These are phyloP conservation scores for Cavenderia fasciculata DNA, from an alignment of 78 protist genomes.

Conservation along the genomic window DNA sequence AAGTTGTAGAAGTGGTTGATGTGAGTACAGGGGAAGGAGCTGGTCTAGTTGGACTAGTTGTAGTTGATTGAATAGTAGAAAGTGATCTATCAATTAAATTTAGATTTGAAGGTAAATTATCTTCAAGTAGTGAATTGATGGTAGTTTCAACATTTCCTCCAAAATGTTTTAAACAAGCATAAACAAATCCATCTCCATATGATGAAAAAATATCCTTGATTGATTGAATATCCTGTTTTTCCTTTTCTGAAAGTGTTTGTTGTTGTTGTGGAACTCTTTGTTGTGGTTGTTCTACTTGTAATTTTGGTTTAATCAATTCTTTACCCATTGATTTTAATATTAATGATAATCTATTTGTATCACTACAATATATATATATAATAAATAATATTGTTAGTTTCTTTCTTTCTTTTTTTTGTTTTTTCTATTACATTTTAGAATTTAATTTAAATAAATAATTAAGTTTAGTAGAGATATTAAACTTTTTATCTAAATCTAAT, in stretches of 20 bases:
- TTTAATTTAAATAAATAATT: too few species aligned
- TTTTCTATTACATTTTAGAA: too few species aligned
- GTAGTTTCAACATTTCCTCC: conserved; percentile 43
- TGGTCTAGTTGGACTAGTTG: not conserved
- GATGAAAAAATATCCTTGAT: conserved; percentile 32
- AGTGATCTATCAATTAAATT: conserved; percentile 28
- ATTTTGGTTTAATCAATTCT: conserved; percentile 15
- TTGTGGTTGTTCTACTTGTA: not conserved
- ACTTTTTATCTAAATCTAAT: conserved; percentile 35
- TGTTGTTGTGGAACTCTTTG: conserved; percentile 2
- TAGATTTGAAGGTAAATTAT: conserved; percentile 33
- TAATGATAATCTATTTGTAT: not conserved
- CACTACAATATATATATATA: too few species aligned
- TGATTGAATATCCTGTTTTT: conserved; percentile 13
- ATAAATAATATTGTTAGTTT: too few species aligned
- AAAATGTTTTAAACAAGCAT: conserved; percentile 29
- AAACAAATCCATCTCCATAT: conserved; percentile 45
- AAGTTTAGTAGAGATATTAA: not conserved
- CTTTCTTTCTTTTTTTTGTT: too few species aligned
- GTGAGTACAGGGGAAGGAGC: not conserved
- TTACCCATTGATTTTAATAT: conserved; percentile 43
- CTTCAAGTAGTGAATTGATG: conserved; percentile 60
- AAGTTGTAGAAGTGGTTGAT: not conserved
- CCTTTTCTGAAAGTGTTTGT: not conserved
- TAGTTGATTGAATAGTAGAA: not conserved